Evolutionary conservation across 2,329 filamentous ascomycete species (phyloP).

Genomic region (Colletotrichum eleusines): DNA sequence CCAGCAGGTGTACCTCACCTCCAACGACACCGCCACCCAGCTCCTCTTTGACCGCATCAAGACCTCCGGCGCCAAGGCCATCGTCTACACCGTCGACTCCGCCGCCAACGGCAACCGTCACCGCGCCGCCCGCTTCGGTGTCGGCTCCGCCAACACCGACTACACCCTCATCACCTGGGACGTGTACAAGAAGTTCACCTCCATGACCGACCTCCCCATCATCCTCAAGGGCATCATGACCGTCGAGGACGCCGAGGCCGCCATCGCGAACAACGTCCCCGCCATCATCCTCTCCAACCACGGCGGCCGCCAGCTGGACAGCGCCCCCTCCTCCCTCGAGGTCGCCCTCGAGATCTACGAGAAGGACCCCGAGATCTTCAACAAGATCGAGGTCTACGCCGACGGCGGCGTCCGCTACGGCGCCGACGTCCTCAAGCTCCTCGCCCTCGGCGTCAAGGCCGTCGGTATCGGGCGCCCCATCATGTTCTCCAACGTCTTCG

Average conservation of each 20-base stretch:
- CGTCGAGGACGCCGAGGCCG: slow-evolving; percentile 52
- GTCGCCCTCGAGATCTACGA: slow-evolving; percentile 55
- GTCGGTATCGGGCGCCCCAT: slow-evolving; percentile 63
- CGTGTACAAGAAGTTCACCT: slow-evolving; percentile 52
- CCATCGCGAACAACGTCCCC: slow-evolving; percentile 49
- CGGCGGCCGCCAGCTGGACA: slow-evolving; percentile 58
- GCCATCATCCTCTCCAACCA: slow-evolving; percentile 59
- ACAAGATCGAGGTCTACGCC: slow-evolving; percentile 54
- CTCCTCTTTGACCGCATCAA: slow-evolving; percentile 49
- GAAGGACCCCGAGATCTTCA: slow-evolving; percentile 53
- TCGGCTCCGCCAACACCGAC: slow-evolving; percentile 50
- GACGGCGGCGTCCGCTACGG: slow-evolving; percentile 60
- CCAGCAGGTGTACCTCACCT: slow-evolving; percentile 51
- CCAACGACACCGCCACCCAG: slow-evolving; percentile 51
- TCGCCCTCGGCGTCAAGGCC: slow-evolving; percentile 58
- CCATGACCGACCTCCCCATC: slow-evolving; percentile 53
- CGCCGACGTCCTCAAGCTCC: slow-evolving; percentile 56
- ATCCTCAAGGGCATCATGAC: slow-evolving; percentile 56
- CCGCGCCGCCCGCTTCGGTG: slow-evolving; percentile 54
- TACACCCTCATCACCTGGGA: slow-evolving; percentile 49
- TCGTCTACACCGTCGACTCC: slow-evolving; percentile 56
- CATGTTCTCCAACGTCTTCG: slow-evolving; percentile 67
- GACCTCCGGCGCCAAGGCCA: slow-evolving; percentile 51
- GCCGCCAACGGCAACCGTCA: slow-evolving; percentile 55
- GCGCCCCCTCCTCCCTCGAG: slow-evolving; percentile 53